Evolutionary conservation across 2,329 filamentous ascomycete genomes (phyloP).

Genomic region (Phaeosphaeria sp.): DNA sequence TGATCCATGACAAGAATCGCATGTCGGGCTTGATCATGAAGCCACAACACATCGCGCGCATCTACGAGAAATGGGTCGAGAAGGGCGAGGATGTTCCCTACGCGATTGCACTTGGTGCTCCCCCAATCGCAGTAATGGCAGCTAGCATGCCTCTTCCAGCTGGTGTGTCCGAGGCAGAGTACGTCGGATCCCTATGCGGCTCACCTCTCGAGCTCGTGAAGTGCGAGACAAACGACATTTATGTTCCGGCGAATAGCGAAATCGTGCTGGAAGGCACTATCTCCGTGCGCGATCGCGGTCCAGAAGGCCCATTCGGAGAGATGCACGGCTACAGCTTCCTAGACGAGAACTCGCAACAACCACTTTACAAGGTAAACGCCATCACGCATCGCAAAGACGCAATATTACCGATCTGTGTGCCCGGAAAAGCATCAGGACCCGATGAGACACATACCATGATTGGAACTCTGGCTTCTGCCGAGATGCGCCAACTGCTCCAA

Average conservation of each 20-base stretch:
- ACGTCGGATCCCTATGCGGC: conserved; percentile 57
- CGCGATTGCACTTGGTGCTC: conserved; percentile 57
- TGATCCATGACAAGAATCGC: conserved; percentile 55
- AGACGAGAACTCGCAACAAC: conserved; percentile 48
- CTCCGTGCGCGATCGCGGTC: conserved; percentile 50
- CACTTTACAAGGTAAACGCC: conserved; percentile 52
- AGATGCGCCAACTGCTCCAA: conserved; percentile 48
- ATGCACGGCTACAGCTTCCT: conserved; percentile 52
- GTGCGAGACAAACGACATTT: conserved; percentile 59
- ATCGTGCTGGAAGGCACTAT: conserved; percentile 60
- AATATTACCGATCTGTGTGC: conserved; percentile 56
- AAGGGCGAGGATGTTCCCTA: conserved; percentile 52
- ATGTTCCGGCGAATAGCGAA: conserved; percentile 58
- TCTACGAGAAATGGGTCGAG: conserved; percentile 56
- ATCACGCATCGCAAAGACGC: conserved; percentile 58
- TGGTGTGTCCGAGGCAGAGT: conserved; percentile 57
- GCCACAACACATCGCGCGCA: conserved; percentile 57
- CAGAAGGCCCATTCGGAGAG: conserved; percentile 60
- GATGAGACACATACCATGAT: conserved; percentile 33
- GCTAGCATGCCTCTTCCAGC: conserved; percentile 47
- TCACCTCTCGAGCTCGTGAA: conserved; percentile 57
- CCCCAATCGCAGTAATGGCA: conserved; percentile 58
- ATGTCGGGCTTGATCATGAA: conserved; percentile 52
- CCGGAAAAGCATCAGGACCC: conserved; percentile 49
- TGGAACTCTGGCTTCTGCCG: conserved; percentile 52